Base-by-base conservation (phyloP, 192 early-diverging fungal species). In the Gryganskiella cystojenkinii region DNA sequence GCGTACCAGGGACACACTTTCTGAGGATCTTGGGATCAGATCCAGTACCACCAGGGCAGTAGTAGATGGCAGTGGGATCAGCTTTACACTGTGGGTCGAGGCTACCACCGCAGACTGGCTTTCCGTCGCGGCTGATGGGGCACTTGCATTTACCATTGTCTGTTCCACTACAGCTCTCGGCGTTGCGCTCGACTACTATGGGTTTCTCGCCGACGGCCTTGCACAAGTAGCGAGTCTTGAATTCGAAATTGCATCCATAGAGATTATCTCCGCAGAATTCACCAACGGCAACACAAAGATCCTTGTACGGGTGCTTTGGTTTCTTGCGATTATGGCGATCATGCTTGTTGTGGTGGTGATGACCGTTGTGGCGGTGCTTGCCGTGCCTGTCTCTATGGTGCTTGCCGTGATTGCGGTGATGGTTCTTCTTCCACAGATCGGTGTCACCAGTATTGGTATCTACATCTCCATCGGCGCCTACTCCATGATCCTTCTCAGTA, bases 201-300 rank as follows among this genome's bases (percentile, higher is more conserved):
- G n/a, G n/a, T n/a, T n/a, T n/a, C n/a, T 61, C 28, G 13, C 58
- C 44, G 19, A 61, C 46, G 25, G 40, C 58, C 11, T 11, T 3
- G 17, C 58, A 61, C 14, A 20, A 7, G 25, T 61, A 61, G 22
- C 9, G 27, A 2, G 58, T 46, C 13, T 28, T 61, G 3, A 43
- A 14, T 4, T n/a, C 19, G 42, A 61, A 61, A 22, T 61, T 42
- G 58, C 58, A 47, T 46, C 44, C 44, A 25, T 47, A 61, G 27
- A 61, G 58, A 7, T 61, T 25, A 43, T 27, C 3, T 2, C 58
- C 58, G 25, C 42, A 61, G 44, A 61, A 61, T 13, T 45, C 42
- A 15, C 58, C 58, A 8, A 47, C 25, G 15, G 58, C 58, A 30
- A 61, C 58, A 19, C 58, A 61, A 15, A 28, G 58, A 44, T 61